Evolutionary conservation across 208 protist genomes (phyloP).

Genomic region (Herpetomonas tarakana): DNA sequence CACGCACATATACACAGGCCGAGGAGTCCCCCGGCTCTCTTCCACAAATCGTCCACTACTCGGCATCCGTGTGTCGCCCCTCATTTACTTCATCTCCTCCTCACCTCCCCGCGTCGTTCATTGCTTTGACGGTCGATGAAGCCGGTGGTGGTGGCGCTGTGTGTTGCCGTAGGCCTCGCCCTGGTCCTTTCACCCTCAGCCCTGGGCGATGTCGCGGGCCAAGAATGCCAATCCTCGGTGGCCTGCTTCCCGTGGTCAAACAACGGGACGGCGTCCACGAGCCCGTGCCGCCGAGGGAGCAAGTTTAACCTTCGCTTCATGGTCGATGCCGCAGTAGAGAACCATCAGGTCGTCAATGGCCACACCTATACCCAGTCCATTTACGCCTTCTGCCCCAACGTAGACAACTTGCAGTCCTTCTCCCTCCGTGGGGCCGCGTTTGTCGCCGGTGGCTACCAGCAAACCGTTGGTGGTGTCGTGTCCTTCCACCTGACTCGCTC

Average conservation of each 20-base stretch:
- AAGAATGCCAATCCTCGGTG: not conserved
- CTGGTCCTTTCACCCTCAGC: too few species aligned
- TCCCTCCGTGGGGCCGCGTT: conserved; percentile 35
- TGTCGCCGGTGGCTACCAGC: conserved; percentile 25
- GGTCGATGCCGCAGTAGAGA: conserved; percentile 48
- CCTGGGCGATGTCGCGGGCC: too few species aligned
- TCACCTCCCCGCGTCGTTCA: too few species aligned
- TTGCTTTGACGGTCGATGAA: too few species aligned
- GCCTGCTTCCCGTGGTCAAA: conserved; percentile 29
- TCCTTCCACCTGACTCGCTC: conserved; percentile 17
- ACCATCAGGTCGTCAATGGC: conserved; percentile 8
- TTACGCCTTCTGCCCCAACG: conserved; percentile 73
- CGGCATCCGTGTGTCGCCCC: too few species aligned
- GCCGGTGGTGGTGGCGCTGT: too few species aligned
- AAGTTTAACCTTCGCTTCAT: conserved; percentile 77
- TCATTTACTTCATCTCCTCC: too few species aligned
- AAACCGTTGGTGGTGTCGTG: conserved; percentile 2
- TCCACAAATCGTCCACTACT: too few species aligned
- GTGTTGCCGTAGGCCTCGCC: too few species aligned
- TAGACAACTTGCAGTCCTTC: conserved; percentile 67
- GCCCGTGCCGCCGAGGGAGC: conserved; percentile 30
- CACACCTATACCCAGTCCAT: conserved; percentile 19
- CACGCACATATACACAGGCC: too few species aligned
- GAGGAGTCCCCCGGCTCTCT: too few species aligned
- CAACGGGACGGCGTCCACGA: conserved; percentile 14